phyloP scores from a whole-genome alignment of 371 early-diverging fungal species.

The Smittium culicis region DNA sequence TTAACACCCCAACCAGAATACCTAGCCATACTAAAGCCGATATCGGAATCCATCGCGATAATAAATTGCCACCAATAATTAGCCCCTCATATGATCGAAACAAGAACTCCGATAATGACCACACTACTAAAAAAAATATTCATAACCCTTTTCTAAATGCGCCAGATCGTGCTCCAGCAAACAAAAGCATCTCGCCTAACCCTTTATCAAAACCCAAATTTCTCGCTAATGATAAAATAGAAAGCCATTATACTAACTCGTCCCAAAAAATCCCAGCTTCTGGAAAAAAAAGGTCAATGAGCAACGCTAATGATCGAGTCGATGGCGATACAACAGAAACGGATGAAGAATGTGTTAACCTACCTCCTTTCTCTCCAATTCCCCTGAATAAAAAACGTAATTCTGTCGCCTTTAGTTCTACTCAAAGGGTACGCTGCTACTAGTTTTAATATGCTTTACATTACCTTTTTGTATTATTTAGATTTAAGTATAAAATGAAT shows the following conservation, averaged over 20 bases:
- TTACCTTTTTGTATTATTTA: no score
- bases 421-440: background rate
- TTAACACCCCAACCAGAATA: background rate
- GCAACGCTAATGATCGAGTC: background rate
- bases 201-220: background rate
- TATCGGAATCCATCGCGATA: background rate
- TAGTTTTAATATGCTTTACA: no score
- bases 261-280: background rate
- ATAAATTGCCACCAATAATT: background rate
- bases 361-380: slow-evolving; percentile 9
- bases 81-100: no score
- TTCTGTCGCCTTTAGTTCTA: background rate
- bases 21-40: background rate
- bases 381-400: background rate
- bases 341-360: slow-evolving; percentile 9
- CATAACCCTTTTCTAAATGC: background rate
- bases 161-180: background rate
- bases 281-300: background rate
- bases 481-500: no score
- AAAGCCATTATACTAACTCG: background rate
- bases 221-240: background rate
- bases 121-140: background rate
- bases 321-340: slow-evolving; percentile 11
- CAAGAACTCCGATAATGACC: no score
- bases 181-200: background rate